Base-by-base conservation (phyloP, 2,329 filamentous ascomycete genomes). In the Sporothrix curviconia region DNA sequence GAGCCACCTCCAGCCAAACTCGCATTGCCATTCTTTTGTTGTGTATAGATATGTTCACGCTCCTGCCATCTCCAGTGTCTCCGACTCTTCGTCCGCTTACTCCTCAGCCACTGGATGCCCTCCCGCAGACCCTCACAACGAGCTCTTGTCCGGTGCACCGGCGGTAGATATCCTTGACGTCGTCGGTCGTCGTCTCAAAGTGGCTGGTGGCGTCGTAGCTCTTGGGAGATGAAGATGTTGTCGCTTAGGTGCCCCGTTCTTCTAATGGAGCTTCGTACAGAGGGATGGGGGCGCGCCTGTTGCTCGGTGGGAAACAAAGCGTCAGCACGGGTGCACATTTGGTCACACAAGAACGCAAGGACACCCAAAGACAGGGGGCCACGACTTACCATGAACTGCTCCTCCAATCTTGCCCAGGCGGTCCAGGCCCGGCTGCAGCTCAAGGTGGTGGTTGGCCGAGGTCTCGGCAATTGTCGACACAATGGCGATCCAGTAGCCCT, bases 401-500 rank as follows among this genome's bases (percentile, higher is more conserved):
- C 94, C 76, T 97, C 92, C n/a, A 62, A 96, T 94, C 71, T 84
- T 83, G 66, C 94, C 94, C 30, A 99, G 85, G 64, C 92, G 86
- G 69, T 96, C 91, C 64, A 97, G 85, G 68, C 92, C 94, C 30
- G 92, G 85, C 74, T 94, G 85, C 43, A 99, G 85, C 78, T 99
- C 94, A 58, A 96, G 79, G 74, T 99, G 94, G 76, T 96, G 92
- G 81, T 99, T 97, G 63, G 89, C 86, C 61, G 85, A 78, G 44
- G 85, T 86, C 79, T 99, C 95, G 63, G 94, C 90, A 69, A 99
- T 96, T 60, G 94, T 99, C 49, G 91, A 96, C 64, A 99, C 92
- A 61, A 97, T 99, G 67, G 94, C 94, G 66, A 99, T 90, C 80
- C 95, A 99, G 83, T 96, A 97, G 61, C 92, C 92, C 82, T 96